These are phyloP conservation scores for Darksidea phi DNA, from an alignment of 495 filamentous ascomycete species.

Conservation along the genomic window DNA sequence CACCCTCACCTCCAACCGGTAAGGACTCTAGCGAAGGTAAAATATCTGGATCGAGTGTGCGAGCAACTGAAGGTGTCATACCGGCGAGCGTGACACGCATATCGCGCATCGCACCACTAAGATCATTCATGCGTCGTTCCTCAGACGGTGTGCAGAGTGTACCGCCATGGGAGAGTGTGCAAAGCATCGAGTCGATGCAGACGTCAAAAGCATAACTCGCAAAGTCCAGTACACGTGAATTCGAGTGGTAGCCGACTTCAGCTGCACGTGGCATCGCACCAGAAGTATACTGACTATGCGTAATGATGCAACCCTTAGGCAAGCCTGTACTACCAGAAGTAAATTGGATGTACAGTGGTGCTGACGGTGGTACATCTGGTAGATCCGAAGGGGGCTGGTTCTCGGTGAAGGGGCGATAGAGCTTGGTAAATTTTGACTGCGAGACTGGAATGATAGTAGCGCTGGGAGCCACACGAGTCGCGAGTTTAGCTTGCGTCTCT, in stretches of 20 bases:
- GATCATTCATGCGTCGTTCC: slow-evolving; percentile 36
- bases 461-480: not conserved
- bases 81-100: slow-evolving; percentile 34
- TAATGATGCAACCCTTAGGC: slow-evolving; percentile 24
- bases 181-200: slow-evolving; percentile 25
- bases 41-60: slow-evolving; percentile 14
- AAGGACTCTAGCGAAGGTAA: slow-evolving; percentile 12
- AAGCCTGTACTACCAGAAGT: slow-evolving; percentile 29
- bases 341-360: slow-evolving; percentile 27
- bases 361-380: slow-evolving; percentile 1
- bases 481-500: slow-evolving; percentile 13
- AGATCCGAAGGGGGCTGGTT: not conserved
- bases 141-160: slow-evolving; percentile 47
- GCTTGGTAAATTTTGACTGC: slow-evolving; percentile 20
- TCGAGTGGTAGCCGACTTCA: slow-evolving; percentile 14
- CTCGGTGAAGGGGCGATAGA: slow-evolving; percentile 8
- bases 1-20: slow-evolving; percentile 19
- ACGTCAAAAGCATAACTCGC: slow-evolving; percentile 32
- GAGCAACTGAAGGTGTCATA: slow-evolving; percentile 34
- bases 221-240: slow-evolving; percentile 28
- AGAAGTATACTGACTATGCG: slow-evolving; percentile 25
- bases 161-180: slow-evolving; percentile 37
- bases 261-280: slow-evolving; percentile 18
- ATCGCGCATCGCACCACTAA: slow-evolving; percentile 34
- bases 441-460: slow-evolving; percentile 25